These are phyloP conservation scores for Fagopyrum homotropicum DNA, from an alignment of 148 eudicot species.

Conservation along the genomic window DNA sequence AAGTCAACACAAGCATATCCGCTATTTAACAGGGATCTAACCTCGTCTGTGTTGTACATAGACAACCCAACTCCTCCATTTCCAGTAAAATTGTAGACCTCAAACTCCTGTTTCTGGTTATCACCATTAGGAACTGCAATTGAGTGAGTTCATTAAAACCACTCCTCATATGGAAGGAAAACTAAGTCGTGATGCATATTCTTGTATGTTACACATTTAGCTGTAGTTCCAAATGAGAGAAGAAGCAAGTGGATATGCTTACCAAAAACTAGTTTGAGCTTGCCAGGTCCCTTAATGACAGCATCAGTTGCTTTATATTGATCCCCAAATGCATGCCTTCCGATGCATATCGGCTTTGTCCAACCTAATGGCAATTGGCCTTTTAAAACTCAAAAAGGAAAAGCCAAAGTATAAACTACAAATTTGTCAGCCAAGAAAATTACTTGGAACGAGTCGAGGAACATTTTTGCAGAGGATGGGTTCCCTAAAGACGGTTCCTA, in stretches of 20 bases:
- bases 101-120: slow-evolving; percentile 61
- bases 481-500: slow-evolving; percentile 95
- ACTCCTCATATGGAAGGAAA: background rate
- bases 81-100: slow-evolving; percentile 75
- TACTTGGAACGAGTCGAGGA: slow-evolving; percentile 77
- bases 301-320: slow-evolving; percentile 86
- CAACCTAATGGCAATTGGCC: slow-evolving; percentile 35
- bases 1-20: background rate
- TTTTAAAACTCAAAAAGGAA: background rate
- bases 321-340: slow-evolving; percentile 97
- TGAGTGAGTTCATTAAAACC: background rate
- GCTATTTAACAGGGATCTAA: slow-evolving; percentile 13
- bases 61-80: slow-evolving; percentile 82
- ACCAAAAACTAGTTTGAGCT: slow-evolving; percentile 90
- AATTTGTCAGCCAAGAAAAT: background rate
- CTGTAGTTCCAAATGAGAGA: background rate
- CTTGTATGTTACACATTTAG: background rate
- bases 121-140: slow-evolving; percentile 74
- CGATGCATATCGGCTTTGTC: slow-evolving; percentile 91
- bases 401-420: background rate
- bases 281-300: slow-evolving; percentile 86
- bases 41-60: slow-evolving; percentile 99
- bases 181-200: background rate
- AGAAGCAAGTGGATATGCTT: slow-evolving; percentile 5
- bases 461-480: slow-evolving; percentile 89